phyloP scores from a whole-genome alignment of 164 flowering plant species.

The Cinnamomum chago region DNA sequence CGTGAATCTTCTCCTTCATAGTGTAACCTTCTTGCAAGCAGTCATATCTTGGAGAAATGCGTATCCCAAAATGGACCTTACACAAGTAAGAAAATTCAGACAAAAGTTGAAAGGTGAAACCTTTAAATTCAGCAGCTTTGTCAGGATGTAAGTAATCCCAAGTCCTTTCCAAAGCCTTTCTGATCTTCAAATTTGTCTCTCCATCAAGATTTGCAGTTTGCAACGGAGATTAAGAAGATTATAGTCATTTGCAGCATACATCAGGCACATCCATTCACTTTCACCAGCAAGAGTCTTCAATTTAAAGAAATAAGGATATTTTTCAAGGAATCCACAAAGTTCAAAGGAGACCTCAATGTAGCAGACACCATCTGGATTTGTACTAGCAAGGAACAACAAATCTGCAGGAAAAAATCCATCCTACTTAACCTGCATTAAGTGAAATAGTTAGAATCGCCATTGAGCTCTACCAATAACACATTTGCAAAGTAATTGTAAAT shows the following conservation, averaged over 20 bases:
- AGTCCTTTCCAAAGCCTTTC: slow-evolving; percentile 93
- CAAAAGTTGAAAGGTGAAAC: slow-evolving; percentile 22
- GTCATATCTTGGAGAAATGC: too few relatives aligned
- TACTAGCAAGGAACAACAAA: slow-evolving; percentile 76
- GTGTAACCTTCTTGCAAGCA: too few relatives aligned
- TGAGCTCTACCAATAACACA: too few relatives aligned
- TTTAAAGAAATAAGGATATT: background rate
- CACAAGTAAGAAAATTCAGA: too few relatives aligned
- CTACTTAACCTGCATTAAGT: slow-evolving; percentile 68
- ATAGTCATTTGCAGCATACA: slow-evolving; percentile 4
- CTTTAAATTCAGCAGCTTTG: slow-evolving; percentile 85
- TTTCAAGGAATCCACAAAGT: background rate
- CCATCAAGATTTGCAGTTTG: slow-evolving; percentile 99
- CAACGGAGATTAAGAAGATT: slow-evolving; percentile 7
- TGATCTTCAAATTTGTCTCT: slow-evolving; percentile 95
- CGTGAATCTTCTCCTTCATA: too few relatives aligned
- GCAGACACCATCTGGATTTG: slow-evolving; percentile 97
- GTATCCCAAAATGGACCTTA: too few relatives aligned
- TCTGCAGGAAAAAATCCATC: slow-evolving; percentile 96
- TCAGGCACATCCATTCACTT: background rate
- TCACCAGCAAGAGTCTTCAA: background rate
- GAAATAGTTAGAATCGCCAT: background rate
- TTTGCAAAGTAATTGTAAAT: too few relatives aligned
- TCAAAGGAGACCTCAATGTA: slow-evolving; percentile 67
- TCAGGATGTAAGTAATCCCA: slow-evolving; percentile 93